Conservation (phyloP, 257 asterid genomes). For the Ilex asprella region DNA sequence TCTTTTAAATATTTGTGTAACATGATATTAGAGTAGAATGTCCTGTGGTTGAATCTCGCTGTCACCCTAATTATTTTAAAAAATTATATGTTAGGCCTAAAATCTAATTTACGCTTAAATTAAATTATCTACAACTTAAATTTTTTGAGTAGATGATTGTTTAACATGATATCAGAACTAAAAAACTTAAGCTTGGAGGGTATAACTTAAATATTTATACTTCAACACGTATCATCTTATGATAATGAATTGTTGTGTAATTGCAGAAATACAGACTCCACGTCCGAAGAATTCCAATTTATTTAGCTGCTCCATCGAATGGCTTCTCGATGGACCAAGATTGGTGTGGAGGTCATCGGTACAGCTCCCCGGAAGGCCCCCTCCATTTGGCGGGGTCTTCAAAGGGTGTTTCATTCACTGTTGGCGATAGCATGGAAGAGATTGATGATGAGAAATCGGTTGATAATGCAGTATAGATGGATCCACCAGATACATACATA, state of each 20-base stretch:
- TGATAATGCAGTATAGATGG: slow-evolving; percentile 7
- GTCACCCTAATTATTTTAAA: too few relatives aligned
- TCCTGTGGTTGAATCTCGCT: too few relatives aligned
- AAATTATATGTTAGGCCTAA: too few relatives aligned
- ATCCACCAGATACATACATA: slow-evolving; percentile 22
- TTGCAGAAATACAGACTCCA: slow-evolving; percentile 63
- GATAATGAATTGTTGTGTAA: not conserved
- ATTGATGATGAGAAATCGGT: slow-evolving; percentile 46
- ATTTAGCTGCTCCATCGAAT: slow-evolving; percentile 7
- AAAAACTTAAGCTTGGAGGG: too few relatives aligned
- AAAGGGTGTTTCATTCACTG: slow-evolving; percentile 27
- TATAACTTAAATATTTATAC: too few relatives aligned
- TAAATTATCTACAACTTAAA: too few relatives aligned
- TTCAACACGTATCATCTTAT: not conserved
- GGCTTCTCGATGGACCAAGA: slow-evolving; percentile 18
- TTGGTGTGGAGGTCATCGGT: slow-evolving; percentile 14
- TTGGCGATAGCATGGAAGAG: slow-evolving; percentile 32
- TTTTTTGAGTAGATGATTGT: too few relatives aligned
- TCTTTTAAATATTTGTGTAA: too few relatives aligned
- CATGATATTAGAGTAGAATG: too few relatives aligned
- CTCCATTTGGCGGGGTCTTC: slow-evolving; percentile 37
- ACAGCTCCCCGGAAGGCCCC: slow-evolving; percentile 60
- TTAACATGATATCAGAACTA: too few relatives aligned
- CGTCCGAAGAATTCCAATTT: slow-evolving; percentile 25
- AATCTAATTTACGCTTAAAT: too few relatives aligned